phyloP scores from a whole-genome alignment of 2,329 filamentous ascomycete genomes.

The Colletotrichum nymphaeae region DNA sequence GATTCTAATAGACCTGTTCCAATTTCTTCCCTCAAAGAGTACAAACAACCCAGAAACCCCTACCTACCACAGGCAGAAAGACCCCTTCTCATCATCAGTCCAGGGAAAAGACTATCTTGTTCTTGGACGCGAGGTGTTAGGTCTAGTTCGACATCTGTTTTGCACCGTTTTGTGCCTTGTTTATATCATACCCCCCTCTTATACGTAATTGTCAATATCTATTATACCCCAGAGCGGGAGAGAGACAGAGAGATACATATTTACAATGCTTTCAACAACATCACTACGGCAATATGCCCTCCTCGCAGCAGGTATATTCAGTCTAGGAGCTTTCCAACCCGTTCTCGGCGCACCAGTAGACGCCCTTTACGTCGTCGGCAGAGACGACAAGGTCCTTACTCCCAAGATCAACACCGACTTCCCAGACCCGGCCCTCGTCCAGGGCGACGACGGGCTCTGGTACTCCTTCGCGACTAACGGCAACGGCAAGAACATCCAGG shows the following conservation, averaged over 20 bases:
- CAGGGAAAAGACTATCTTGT: background rate
- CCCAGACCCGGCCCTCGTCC: slow-evolving; percentile 65
- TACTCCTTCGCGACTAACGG: slow-evolving; percentile 69
- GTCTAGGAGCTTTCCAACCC: slow-evolving; percentile 5
- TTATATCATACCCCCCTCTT: background rate
- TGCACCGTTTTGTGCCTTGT: background rate
- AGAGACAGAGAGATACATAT: background rate
- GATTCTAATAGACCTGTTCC: slow-evolving; percentile 18
- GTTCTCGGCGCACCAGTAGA: slow-evolving; percentile 14
- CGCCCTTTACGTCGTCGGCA: slow-evolving; percentile 26
- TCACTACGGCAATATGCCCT: slow-evolving; percentile 18
- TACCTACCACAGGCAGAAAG: background rate
- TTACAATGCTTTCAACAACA: slow-evolving; percentile 25
- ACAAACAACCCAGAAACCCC: background rate
- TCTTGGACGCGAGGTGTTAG: background rate
- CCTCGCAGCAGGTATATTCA: slow-evolving; percentile 20
- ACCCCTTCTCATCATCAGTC: background rate
- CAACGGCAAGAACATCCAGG: slow-evolving; percentile 63
- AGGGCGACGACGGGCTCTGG: slow-evolving; percentile 59
- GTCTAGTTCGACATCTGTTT: background rate
- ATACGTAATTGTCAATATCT: slow-evolving; percentile 10
- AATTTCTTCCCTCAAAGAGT: slow-evolving; percentile 8
- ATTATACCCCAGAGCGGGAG: slow-evolving; percentile 17
- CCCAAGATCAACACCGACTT: slow-evolving; percentile 56
- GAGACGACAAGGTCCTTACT: slow-evolving; percentile 4